Evolutionary conservation across 2,329 filamentous ascomycete species (phyloP).

Genomic region (Xylaria sp.): DNA sequence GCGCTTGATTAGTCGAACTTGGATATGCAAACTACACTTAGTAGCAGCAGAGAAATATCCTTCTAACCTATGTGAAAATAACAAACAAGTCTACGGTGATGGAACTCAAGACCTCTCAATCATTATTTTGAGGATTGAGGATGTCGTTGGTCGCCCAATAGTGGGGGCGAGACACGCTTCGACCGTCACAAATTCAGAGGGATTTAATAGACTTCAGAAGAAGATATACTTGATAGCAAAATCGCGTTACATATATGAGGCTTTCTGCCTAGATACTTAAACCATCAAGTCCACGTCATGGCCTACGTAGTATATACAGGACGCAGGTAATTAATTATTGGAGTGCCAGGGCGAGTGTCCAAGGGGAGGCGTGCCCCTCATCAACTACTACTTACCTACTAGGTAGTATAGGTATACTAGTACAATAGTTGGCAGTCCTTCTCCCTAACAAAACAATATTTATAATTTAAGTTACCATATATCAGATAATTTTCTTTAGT

Average conservation of each 20-base stretch:
- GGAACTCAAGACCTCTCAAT: not conserved
- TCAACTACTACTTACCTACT: too few relatives aligned
- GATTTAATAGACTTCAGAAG: too few relatives aligned
- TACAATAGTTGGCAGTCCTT: not conserved
- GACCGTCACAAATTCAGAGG: not conserved
- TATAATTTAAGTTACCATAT: not conserved
- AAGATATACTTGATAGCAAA: too few relatives aligned
- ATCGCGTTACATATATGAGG: too few relatives aligned
- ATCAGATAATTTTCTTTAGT: not conserved
- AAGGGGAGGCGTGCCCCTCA: not conserved
- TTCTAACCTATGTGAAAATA: not conserved
- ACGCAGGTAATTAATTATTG: not conserved
- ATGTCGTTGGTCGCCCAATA: too few relatives aligned
- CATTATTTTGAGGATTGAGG: not conserved
- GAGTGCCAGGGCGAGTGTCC: not conserved
- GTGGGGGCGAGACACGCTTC: too few relatives aligned
- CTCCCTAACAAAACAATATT: not conserved
- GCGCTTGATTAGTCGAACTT: not conserved
- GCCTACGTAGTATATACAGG: too few relatives aligned
- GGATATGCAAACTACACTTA: not conserved
- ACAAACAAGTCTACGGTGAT: not conserved
- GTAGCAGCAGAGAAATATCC: not conserved
- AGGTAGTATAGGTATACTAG: too few relatives aligned
- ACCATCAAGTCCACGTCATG: too few relatives aligned
- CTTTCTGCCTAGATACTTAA: too few relatives aligned